A percentile compares a stretch with the other conserved stretches of the same genome.
These are phyloP conservation scores for Rutstroemia sp. DNA, from an alignment of 2,329 filamentous ascomycete species.

Conservation along the genomic window DNA sequence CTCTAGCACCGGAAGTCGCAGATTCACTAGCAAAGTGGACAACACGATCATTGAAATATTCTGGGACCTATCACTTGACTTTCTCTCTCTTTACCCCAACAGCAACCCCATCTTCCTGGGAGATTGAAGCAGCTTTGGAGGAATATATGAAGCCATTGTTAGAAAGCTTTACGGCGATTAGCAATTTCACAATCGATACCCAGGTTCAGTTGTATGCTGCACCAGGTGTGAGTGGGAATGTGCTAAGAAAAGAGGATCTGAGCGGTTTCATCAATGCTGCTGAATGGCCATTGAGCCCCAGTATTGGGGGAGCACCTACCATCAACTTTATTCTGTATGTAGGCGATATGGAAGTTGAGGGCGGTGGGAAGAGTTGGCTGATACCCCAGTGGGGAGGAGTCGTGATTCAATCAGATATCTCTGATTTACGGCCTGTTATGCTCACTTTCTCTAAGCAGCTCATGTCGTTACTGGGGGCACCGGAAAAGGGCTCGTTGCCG, in stretches of 20 bases:
- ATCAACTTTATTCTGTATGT: conserved; percentile 95
- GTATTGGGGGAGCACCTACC: conserved; percentile 86
- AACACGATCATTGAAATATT: conserved; percentile 81
- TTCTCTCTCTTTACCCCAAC: conserved; percentile 89
- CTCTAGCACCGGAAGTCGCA: conserved; percentile 42
- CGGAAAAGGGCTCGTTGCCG: conserved; percentile 74
- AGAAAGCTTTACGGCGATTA: conserved; percentile 70
- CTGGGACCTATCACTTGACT: conserved; percentile 88
- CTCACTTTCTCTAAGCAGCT: conserved; percentile 88
- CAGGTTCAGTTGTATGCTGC: conserved; percentile 93
- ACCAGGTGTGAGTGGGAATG: conserved; percentile 50
- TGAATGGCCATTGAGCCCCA: conserved; percentile 93
- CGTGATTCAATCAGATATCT: conserved; percentile 49
- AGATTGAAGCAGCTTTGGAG: conserved; percentile 74
- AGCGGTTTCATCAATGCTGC: conserved; percentile 95
- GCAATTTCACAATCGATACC: conserved; percentile 92
- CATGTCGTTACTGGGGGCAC: conserved; percentile 78
- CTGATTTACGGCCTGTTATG: conserved; percentile 70
- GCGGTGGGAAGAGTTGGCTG: conserved; percentile 64
- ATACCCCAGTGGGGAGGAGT: conserved; percentile 93
- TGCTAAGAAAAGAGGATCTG: conserved; percentile 76
- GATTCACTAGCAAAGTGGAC: conserved; percentile 61
- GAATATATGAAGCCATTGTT: conserved; percentile 79
- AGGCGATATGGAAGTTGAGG: conserved; percentile 46
- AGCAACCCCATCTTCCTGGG: conserved; percentile 76